A percentile compares a stretch with the other conserved stretches of the same genome.
These are phyloP conservation scores for Lachancea fermentati DNA, from an alignment of 805 yeast species.

Conservation along the genomic window DNA sequence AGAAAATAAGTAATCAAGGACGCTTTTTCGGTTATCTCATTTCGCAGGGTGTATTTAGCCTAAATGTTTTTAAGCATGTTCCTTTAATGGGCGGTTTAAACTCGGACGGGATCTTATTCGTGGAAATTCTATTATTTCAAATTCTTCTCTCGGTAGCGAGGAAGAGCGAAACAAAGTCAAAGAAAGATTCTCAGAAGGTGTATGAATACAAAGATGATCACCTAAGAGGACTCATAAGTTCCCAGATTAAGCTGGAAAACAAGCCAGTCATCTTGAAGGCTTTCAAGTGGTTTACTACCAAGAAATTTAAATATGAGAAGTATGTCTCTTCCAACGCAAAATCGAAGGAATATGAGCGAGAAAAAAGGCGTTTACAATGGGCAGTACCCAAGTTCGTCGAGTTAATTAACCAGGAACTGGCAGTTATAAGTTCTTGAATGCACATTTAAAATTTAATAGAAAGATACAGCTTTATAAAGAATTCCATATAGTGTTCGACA, in stretches of 20 bases:
- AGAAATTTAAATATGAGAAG: conserved; percentile 22
- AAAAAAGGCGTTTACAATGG: conserved; percentile 31
- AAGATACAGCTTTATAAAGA: not conserved
- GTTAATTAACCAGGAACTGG: conserved; percentile 15
- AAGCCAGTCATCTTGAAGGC: conserved; percentile 28
- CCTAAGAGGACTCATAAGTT: conserved; percentile 19
- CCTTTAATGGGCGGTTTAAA: conserved; percentile 65
- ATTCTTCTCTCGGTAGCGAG: conserved; percentile 61
- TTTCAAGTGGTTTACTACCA: conserved; percentile 28
- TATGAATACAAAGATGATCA: conserved; percentile 27
- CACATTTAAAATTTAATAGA: conserved; percentile 1
- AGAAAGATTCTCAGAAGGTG: conserved; percentile 21
- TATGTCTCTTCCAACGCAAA: conserved; percentile 18
- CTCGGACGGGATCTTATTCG: conserved; percentile 56
- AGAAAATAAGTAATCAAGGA: conserved; percentile 65
- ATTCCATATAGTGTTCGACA: too few relatives aligned
- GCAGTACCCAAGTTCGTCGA: conserved; percentile 16
- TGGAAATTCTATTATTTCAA: conserved; percentile 68
- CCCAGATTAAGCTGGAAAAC: conserved; percentile 24
- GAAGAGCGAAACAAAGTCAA: conserved; percentile 46
- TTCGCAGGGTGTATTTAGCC: conserved; percentile 64
- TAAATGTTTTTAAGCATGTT: conserved; percentile 66
- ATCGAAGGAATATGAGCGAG: conserved; percentile 24
- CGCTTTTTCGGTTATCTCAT: conserved; percentile 73
- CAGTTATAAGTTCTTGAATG: conserved; percentile 9